Conservation (phyloP, 2,329 filamentous ascomycete genomes). For the Purpureocillium lavendulum region DNA sequence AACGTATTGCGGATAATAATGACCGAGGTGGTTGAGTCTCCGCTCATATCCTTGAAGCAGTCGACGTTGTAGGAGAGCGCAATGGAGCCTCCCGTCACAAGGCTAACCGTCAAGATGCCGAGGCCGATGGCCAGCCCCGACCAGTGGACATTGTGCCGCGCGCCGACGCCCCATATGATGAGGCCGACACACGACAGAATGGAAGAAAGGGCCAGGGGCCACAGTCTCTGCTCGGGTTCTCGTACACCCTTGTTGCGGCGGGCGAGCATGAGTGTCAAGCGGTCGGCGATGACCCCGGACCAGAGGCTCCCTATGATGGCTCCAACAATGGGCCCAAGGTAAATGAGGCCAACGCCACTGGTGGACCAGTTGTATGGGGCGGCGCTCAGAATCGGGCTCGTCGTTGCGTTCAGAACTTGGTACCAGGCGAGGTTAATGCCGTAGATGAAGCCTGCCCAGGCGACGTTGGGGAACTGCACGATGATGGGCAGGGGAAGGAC, state of each 20-base stretch:
- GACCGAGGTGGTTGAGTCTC: constrained; percentile 19
- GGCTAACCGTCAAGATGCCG: constrained; percentile 19
- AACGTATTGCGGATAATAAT: constrained; percentile 17
- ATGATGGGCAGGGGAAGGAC: constrained; percentile 7
- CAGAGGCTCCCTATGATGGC: constrained; percentile 13
- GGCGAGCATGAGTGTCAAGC: constrained; percentile 19
- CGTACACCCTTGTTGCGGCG: constrained; percentile 24
- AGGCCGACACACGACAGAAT: constrained; percentile 31
- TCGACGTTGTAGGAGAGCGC: constrained; percentile 24
- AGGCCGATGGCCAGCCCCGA: constrained; percentile 24
- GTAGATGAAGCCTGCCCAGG: constrained; percentile 24
- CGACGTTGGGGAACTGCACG: constrained; percentile 21
- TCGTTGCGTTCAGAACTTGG: constrained; percentile 24
- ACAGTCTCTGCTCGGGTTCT: constrained; percentile 26
- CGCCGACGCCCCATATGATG: constrained; percentile 14
- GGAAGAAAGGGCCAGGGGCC: constrained; percentile 20
- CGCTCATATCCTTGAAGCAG: constrained; percentile 23
- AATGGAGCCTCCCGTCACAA: constrained; percentile 19
- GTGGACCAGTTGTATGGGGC: constrained; percentile 25
- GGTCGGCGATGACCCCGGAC: constrained; percentile 19
- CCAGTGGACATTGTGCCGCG: constrained; percentile 21
- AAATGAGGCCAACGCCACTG: constrained; percentile 20
- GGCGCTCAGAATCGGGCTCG: constrained; percentile 19
- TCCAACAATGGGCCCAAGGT: constrained; percentile 20
- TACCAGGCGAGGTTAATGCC: constrained; percentile 25